Evolutionary conservation across 2,329 filamentous ascomycete species (phyloP).

Genomic region (Ophiostoma australiae): DNA sequence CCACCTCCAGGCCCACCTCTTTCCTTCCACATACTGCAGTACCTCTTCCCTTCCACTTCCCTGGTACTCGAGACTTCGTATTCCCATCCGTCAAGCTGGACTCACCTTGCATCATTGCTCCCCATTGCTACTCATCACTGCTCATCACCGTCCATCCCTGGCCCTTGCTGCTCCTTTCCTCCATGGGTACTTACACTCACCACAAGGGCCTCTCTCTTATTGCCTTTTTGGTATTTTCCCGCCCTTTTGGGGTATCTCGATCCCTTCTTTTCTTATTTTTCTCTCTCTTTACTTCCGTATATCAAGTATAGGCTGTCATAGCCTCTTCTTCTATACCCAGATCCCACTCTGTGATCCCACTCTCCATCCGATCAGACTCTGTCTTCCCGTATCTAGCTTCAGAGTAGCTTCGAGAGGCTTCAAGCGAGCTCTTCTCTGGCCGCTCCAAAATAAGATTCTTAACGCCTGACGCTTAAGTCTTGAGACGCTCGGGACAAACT

Average conservation of each 20-base stretch:
- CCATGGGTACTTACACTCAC: not conserved
- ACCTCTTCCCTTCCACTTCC: not conserved
- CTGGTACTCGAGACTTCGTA: constrained; percentile 6
- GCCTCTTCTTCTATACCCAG: constrained; percentile 3
- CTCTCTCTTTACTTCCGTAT: not conserved
- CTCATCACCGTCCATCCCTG: not conserved
- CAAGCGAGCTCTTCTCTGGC: not conserved
- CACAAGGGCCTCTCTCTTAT: not conserved
- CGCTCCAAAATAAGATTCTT: constrained; percentile 1
- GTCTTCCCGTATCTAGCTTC: not conserved
- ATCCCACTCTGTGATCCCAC: constrained; percentile 8
- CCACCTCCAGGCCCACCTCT: not conserved
- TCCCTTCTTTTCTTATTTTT: not conserved
- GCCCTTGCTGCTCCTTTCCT: not conserved
- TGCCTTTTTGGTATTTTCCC: not conserved
- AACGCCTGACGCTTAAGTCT: not conserved
- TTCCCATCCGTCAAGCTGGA: constrained; percentile 9
- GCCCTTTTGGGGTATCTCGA: not conserved
- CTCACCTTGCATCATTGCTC: not conserved
- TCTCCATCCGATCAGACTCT: not conserved
- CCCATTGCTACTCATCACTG: not conserved
- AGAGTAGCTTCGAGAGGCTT: not conserved
- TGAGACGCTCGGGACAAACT: not conserved
- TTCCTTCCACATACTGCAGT: not conserved
- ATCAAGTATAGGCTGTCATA: not conserved